A percentile compares a stretch with the other conserved stretches of the same genome.
Evolutionary conservation across 2,329 filamentous ascomycete genomes (phyloP).

Genomic region (Penicillium sp.): DNA sequence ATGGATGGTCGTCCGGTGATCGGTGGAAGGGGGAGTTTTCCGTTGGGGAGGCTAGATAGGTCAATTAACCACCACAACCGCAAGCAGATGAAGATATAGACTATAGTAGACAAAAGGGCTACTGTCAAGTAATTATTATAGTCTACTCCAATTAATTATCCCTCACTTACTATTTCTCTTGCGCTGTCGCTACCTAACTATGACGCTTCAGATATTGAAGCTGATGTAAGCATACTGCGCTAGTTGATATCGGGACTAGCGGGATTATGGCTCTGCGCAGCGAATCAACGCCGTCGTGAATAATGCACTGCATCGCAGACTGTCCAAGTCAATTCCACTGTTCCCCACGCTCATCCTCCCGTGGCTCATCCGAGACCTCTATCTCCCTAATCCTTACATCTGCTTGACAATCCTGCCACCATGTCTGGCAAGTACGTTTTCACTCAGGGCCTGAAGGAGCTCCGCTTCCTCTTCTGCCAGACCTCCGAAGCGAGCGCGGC

Average conservation of each 20-base stretch:
- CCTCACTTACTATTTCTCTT: neutral
- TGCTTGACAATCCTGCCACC: conserved; percentile 27
- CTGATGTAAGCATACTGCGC: conserved; percentile 30
- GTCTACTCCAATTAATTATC: neutral
- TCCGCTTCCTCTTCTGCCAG: conserved; percentile 97
- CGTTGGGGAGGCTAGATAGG: conserved; percentile 6
- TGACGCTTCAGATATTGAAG: conserved; percentile 8
- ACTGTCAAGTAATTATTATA: neutral
- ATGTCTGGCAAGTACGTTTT: conserved; percentile 97
- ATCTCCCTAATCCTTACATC: neutral
- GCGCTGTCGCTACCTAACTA: neutral
- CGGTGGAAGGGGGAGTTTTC: conserved; percentile 23
- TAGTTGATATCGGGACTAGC: conserved; percentile 17
- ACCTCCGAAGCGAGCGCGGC: conserved; percentile 86
- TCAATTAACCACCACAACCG: conserved; percentile 10
- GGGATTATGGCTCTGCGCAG: conserved; percentile 14
- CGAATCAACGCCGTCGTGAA: conserved; percentile 26
- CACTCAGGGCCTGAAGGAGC: conserved; percentile 81
- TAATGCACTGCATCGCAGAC: conserved; percentile 17
- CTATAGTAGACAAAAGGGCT: too few species aligned
- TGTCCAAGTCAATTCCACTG: conserved; percentile 4
- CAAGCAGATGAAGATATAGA: neutral
- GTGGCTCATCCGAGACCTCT: conserved; percentile 9
- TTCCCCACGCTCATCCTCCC: conserved; percentile 1
- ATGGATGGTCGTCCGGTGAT: conserved; percentile 22